These are phyloP conservation scores for Viola pubescens DNA, from an alignment of 441 rosid genomes.

Conservation along the genomic window DNA sequence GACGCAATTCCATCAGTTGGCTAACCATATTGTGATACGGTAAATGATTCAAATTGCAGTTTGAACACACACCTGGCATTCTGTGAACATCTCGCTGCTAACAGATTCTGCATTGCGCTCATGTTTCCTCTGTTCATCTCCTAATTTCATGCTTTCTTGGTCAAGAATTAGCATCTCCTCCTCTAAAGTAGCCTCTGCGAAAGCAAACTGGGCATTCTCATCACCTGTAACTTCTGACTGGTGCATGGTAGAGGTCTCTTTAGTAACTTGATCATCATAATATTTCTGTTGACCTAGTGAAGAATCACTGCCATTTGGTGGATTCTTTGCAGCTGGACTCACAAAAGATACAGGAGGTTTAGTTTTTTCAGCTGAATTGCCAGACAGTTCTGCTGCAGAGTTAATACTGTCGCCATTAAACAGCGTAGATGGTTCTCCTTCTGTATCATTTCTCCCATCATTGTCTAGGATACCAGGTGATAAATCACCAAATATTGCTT, in stretches of 20 bases:
- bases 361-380: slow-evolving; percentile 22
- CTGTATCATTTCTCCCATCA: slow-evolving; percentile 23
- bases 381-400: slow-evolving; percentile 20
- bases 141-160: slow-evolving; percentile 54
- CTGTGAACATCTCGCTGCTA: slow-evolving; percentile 91
- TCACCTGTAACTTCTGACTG: slow-evolving; percentile 21
- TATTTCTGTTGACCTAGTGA: slow-evolving; percentile 30
- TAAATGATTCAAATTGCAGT: slow-evolving; percentile 3
- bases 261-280: slow-evolving; percentile 13
- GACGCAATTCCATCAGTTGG: background rate
- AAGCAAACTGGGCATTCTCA: slow-evolving; percentile 25
- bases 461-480: slow-evolving; percentile 20
- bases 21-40: background rate
- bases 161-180: slow-evolving; percentile 59
- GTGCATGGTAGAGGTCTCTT: slow-evolving; percentile 17
- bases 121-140: slow-evolving; percentile 77
- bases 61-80: slow-evolving; percentile 66
- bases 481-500: slow-evolving; percentile 20
- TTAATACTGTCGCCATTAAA: slow-evolving; percentile 25
- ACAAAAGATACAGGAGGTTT: slow-evolving; percentile 19
- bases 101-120: slow-evolving; percentile 97
- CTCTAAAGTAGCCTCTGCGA: slow-evolving; percentile 54
- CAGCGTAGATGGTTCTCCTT: slow-evolving; percentile 21
- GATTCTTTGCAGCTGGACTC: slow-evolving; percentile 20
- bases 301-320: slow-evolving; percentile 17